A percentile compares a stretch with the other conserved stretches of the same genome.
Conservation (phyloP, 352 stramenopile species). For the Pythium phragmitis region DNA sequence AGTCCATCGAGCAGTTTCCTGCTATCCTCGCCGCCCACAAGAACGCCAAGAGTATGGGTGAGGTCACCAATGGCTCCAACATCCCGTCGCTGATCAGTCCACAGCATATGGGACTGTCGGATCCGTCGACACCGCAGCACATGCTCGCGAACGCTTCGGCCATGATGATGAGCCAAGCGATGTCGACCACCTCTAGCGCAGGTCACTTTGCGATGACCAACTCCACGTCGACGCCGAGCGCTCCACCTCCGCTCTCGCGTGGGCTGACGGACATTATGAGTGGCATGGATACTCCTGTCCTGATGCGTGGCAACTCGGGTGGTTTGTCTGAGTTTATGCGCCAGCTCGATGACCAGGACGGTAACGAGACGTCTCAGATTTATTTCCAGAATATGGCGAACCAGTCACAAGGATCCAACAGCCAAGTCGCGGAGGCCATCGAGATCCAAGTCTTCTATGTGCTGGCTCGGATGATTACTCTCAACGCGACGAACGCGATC, state of each 20-base stretch:
- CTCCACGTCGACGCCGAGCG: constrained; percentile 33
- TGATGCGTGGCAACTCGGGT: constrained; percentile 76
- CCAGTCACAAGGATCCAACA: constrained; percentile 29
- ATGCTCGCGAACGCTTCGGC: constrained; percentile 49
- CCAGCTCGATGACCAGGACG: constrained; percentile 69
- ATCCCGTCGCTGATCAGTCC: constrained; percentile 31
- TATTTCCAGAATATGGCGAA: constrained; percentile 65
- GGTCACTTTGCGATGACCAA: constrained; percentile 63
- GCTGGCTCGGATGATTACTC: constrained; percentile 69
- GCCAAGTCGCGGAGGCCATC: constrained; percentile 66
- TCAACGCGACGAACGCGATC: constrained; percentile 68
- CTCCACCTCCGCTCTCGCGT: constrained; percentile 35
- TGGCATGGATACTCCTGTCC: constrained; percentile 64
- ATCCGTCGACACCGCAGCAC: constrained; percentile 37
- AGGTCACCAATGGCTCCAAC: constrained; percentile 1
- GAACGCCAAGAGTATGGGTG: constrained; percentile 36
- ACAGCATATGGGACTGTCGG: constrained; percentile 32
- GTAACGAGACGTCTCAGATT: constrained; percentile 39
- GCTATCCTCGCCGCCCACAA: constrained; percentile 62
- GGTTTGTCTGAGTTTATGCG: constrained; percentile 80
- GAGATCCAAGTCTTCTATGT: constrained; percentile 84
- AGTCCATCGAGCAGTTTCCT: constrained; percentile 71
- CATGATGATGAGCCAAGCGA: constrained; percentile 76
- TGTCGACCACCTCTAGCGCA: constrained; percentile 31
- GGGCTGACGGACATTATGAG: constrained; percentile 65